A percentile compares a stretch with the other conserved stretches of the same genome.
phyloP scores from a whole-genome alignment of 331 rosid genomes.

The Erythrophleum ivorense region DNA sequence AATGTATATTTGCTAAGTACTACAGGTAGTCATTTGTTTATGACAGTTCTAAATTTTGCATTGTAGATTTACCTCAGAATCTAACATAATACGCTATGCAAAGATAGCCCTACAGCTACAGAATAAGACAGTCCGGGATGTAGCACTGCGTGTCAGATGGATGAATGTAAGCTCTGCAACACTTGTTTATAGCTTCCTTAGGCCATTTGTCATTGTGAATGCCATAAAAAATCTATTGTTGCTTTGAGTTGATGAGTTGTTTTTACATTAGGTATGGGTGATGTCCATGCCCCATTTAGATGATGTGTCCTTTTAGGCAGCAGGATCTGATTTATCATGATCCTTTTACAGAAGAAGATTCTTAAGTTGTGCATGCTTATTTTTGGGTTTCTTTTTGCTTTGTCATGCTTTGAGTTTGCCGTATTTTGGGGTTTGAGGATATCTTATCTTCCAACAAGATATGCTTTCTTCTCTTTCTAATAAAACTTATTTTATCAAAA shows the following conservation, averaged over 20 bases:
- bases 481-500: too few species aligned
- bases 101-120: constrained; percentile 87
- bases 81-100: constrained; percentile 76
- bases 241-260: constrained; percentile 20
- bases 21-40: constrained; percentile 18
- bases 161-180: constrained; percentile 73
- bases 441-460: neutral
- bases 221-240: constrained; percentile 7
- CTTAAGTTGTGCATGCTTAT: constrained; percentile 1
- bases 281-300: constrained; percentile 21
- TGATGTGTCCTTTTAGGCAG: constrained; percentile 2
- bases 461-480: neutral
- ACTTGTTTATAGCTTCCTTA: constrained; percentile 24
- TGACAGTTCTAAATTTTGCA: constrained; percentile 24
- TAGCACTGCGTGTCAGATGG: constrained; percentile 97
- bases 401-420: neutral
- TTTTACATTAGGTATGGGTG: neutral
- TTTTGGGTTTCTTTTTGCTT: neutral
- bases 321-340: constrained; percentile 23
- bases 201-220: constrained; percentile 21
- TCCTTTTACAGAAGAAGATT: constrained; percentile 31
- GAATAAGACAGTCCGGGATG: constrained; percentile 88
- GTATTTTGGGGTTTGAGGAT: neutral
- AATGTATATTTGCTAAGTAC: neutral
- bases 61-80: constrained; percentile 64